phyloP scores from a whole-genome alignment of 768 basidiomycete species.

The Heimioporus sp. region DNA sequence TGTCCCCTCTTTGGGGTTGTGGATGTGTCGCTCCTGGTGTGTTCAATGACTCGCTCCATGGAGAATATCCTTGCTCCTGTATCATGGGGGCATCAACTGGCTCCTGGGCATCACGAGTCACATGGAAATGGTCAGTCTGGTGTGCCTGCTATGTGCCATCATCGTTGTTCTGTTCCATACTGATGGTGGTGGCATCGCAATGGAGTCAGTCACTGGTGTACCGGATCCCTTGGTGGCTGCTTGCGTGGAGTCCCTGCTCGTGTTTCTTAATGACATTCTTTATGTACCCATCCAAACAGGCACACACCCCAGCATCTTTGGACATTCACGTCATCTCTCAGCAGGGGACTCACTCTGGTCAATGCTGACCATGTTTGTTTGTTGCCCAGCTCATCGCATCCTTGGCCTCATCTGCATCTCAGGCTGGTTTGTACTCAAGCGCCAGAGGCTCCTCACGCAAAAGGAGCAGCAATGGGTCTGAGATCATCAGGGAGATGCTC shows the following conservation, averaged over 20 bases:
- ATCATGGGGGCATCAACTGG: constrained; percentile 53
- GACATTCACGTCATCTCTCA: background rate
- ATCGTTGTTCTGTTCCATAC: too few species aligned
- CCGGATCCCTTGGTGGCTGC: constrained; percentile 54
- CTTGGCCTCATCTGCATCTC: constrained; percentile 45
- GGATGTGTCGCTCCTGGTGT: constrained; percentile 47
- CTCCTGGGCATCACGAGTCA: constrained; percentile 48
- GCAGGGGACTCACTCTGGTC: too few species aligned
- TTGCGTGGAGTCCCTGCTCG: constrained; percentile 79
- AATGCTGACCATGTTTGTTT: background rate
- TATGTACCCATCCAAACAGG: constrained; percentile 70
- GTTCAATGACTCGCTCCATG: constrained; percentile 32
- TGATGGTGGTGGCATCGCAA: background rate
- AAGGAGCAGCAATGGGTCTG: constrained; percentile 47
- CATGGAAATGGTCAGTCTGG: constrained; percentile 59
- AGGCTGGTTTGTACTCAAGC: constrained; percentile 49
- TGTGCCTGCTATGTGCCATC: constrained; percentile 23
- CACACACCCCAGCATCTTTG: constrained; percentile 22
- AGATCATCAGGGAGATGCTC: constrained; percentile 31
- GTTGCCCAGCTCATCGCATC: constrained; percentile 29
- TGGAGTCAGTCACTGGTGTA: constrained; percentile 51
- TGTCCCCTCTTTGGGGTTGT: constrained; percentile 54
- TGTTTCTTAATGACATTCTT: constrained; percentile 76
- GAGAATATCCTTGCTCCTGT: constrained; percentile 40
- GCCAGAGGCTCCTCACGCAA: constrained; percentile 43